Base-by-base conservation (phyloP, 2,329 filamentous ascomycete genomes). In the Rhynchosporium agropyri region DNA sequence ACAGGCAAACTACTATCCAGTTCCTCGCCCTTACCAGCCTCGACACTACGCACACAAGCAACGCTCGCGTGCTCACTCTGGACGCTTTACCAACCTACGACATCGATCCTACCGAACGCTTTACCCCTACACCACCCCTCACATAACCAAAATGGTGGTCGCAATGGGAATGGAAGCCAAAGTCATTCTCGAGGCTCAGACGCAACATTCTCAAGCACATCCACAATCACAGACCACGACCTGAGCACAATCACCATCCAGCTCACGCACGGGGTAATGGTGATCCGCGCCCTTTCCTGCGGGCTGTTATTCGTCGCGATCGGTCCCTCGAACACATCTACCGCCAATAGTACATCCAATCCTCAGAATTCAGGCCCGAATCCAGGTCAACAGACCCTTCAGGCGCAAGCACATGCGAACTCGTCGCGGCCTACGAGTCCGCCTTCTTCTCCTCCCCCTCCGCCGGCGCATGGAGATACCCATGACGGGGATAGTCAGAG, bases 1-100 rank as follows among this genome's bases (percentile, higher is more conserved):
- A 81, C 83, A 45, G 86, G 86, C 69, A 86, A 86, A 74, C 82
- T 89, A 42, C 84, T 89, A 67, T 83, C 85, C 62, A 84, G 86
- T 73, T 83, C 85, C 45, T 84, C 83, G 57, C 76, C 79, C 2
- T 78, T 84, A 50, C 78, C 84, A 55, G 83, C 86, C 68, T 77
- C 81, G 64, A 77, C 80, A 26, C 81, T 89, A 45, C 84, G 86
- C 70, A 85, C 83, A 9, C 84, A 88, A 73, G 84, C 83, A 69
- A 88, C 85, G 63, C 83, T 88, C 64, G 86, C 86, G 48, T 83
- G 84, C 63, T 85, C 83, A 5, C 80, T 88, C 26, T 86, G 85
- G 78, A 77, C 80, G 26, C 80, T 87, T 49, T 85, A 88, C 74
- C 78, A 81, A 46, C 70, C 76, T 12, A 77, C 77, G 33, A 70